Conservation (phyloP, 768 basidiomycete species). For the Tubosaeta sp. region DNA sequence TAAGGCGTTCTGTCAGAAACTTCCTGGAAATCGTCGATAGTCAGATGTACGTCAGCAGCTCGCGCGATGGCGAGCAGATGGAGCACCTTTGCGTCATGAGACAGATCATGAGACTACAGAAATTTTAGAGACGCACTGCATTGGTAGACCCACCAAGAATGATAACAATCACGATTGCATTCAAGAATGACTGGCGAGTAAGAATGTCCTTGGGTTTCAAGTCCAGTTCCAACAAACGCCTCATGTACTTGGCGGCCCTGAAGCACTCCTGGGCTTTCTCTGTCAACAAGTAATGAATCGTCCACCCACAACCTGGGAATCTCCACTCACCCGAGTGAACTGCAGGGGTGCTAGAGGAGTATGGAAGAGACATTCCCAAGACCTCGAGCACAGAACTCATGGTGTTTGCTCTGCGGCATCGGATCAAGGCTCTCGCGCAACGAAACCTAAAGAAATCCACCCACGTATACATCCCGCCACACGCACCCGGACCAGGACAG, state of each 20-base stretch:
- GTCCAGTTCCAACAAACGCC: conserved; percentile 67
- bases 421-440: not conserved
- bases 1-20: conserved; percentile 78
- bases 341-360: conserved; percentile 72
- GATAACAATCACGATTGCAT: conserved; percentile 77
- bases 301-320: not conserved
- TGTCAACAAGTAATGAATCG: conserved; percentile 21
- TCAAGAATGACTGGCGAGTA: conserved; percentile 70
- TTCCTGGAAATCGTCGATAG: conserved; percentile 82
- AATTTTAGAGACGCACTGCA: conserved; percentile 46
- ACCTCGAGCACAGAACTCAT: conserved; percentile 85
- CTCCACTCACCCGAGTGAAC: conserved; percentile 51
- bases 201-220: conserved; percentile 79
- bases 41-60: conserved; percentile 68
- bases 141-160: conserved; percentile 87
- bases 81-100: conserved; percentile 50
- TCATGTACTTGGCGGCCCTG: conserved; percentile 73
- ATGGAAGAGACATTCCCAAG: conserved; percentile 81
- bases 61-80: conserved; percentile 84
- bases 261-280: conserved; percentile 83
- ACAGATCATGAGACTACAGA: not conserved
- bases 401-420: conserved; percentile 61
- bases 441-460: conserved; percentile 15
- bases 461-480: conserved; percentile 85
- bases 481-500: conserved; percentile 81